Evolutionary conservation across 257 asterid genomes (phyloP).

Genomic region (Solanum phureja): DNA sequence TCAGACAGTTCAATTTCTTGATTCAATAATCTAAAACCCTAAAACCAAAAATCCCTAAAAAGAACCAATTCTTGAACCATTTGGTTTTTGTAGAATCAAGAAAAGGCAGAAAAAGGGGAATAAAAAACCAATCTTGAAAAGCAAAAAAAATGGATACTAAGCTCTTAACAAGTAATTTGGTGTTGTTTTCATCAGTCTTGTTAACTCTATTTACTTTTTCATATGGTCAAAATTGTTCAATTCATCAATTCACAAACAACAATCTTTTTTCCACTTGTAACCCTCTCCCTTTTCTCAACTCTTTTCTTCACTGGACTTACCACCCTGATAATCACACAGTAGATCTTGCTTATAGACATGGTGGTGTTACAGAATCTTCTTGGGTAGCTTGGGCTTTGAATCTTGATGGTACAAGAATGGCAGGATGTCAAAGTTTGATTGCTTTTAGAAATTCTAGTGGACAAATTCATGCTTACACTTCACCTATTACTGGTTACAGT

Average conservation of each 20-base stretch:
- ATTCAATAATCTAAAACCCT: background rate
- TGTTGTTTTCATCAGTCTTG: conserved; percentile 6
- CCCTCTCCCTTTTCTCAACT: background rate
- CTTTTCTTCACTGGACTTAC: conserved; percentile 5
- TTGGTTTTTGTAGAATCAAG: background rate
- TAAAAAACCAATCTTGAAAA: background rate
- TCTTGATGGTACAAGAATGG: background rate
- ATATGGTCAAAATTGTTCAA: conserved; percentile 18
- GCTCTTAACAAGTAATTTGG: background rate
- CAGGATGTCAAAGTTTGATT: background rate
- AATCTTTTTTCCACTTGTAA: background rate
- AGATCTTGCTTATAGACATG: conserved; percentile 6
- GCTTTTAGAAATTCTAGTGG: background rate
- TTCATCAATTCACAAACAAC: background rate
- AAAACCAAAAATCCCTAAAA: background rate
- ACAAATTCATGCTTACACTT: background rate
- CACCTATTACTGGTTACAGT: background rate
- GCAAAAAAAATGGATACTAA: conserved; percentile 6
- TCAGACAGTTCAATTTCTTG: background rate
- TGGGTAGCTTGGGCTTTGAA: conserved; percentile 10
- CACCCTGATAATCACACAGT: conserved; percentile 1
- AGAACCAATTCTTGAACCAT: background rate
- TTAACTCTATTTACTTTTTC: conserved; percentile 4
- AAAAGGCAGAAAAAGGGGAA: background rate
- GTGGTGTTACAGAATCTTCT: background rate